A percentile compares a stretch with the other conserved stretches of the same genome.
Evolutionary conservation across 768 basidiomycete genomes (phyloP).

Genomic region (Pilatotrama ljubarskyi): DNA sequence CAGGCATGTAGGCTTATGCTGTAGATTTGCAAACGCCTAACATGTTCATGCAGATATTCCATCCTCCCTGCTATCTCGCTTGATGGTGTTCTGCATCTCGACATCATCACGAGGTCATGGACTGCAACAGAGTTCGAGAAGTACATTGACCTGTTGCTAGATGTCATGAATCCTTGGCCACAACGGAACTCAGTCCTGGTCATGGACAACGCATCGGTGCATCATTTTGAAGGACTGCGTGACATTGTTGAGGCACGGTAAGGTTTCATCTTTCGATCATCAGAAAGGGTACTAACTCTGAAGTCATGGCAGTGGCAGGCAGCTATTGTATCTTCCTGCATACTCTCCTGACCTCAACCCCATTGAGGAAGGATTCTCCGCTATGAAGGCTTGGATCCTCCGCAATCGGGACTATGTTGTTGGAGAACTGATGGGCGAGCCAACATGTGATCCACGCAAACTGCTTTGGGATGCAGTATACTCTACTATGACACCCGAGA

Average conservation of each 20-base stretch:
- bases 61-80: constrained; percentile 34
- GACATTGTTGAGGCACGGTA: neutral
- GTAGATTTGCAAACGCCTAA: too few relatives aligned
- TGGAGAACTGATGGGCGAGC: neutral
- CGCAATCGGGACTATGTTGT: neutral
- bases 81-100: constrained; percentile 28
- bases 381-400: constrained; percentile 3
- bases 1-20: neutral
- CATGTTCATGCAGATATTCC: constrained; percentile 25
- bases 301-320: neutral
- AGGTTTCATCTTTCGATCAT: too few relatives aligned
- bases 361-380: constrained; percentile 36
- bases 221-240: neutral
- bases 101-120: constrained; percentile 26
- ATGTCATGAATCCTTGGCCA: constrained; percentile 6
- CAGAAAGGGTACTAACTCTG: too few relatives aligned
- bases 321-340: constrained; percentile 31
- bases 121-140: constrained; percentile 19
- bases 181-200: constrained; percentile 26
- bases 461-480: constrained; percentile 2
- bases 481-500: neutral
- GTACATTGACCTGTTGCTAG: constrained; percentile 24
- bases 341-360: constrained; percentile 41
- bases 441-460: neutral
- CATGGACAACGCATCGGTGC: constrained; percentile 25